These are phyloP conservation scores for Aeminium ludgeri DNA, from an alignment of 495 filamentous ascomycete genomes.

Conservation along the genomic window DNA sequence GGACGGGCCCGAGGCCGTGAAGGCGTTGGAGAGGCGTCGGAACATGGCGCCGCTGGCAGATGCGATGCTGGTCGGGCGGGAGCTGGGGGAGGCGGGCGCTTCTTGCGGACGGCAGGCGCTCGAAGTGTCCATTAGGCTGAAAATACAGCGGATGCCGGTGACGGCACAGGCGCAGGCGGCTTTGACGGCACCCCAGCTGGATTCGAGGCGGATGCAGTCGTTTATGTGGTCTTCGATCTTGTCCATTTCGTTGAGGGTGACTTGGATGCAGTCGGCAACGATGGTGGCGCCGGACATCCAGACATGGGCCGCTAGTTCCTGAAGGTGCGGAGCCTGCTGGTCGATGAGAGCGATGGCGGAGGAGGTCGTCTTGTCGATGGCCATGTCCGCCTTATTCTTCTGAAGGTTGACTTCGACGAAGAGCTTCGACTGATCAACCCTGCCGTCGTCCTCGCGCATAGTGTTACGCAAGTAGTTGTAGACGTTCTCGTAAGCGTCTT, in stretches of 20 bases:
- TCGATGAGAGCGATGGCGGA: slow-evolving; percentile 22
- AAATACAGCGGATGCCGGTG: slow-evolving; percentile 22
- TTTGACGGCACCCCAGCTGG: slow-evolving; percentile 19
- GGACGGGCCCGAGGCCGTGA: background rate
- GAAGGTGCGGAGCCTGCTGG: slow-evolving; percentile 16
- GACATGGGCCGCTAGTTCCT: slow-evolving; percentile 20
- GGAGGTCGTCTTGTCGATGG: slow-evolving; percentile 25
- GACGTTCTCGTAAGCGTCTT: slow-evolving; percentile 26
- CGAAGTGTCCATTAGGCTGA: slow-evolving; percentile 21
- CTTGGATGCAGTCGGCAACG: slow-evolving; percentile 22
- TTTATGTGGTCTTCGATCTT: slow-evolving; percentile 20
- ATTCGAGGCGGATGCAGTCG: slow-evolving; percentile 24
- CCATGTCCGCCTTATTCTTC: slow-evolving; percentile 21
- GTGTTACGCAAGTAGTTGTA: slow-evolving; percentile 22
- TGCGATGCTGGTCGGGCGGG: slow-evolving; percentile 8
- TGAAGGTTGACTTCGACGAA: slow-evolving; percentile 25
- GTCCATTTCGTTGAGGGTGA: slow-evolving; percentile 20
- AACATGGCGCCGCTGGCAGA: slow-evolving; percentile 9
- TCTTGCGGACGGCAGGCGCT: background rate
- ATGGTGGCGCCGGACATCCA: slow-evolving; percentile 25
- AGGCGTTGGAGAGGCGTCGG: slow-evolving; percentile 15
- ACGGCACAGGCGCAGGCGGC: slow-evolving; percentile 19
- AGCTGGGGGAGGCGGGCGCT: too few relatives aligned
- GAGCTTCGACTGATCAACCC: slow-evolving; percentile 8
- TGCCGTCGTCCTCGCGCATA: slow-evolving; percentile 14